These are phyloP conservation scores for Hypoxylon sp. DNA, from an alignment of 2,329 filamentous ascomycete species.

Conservation along the genomic window DNA sequence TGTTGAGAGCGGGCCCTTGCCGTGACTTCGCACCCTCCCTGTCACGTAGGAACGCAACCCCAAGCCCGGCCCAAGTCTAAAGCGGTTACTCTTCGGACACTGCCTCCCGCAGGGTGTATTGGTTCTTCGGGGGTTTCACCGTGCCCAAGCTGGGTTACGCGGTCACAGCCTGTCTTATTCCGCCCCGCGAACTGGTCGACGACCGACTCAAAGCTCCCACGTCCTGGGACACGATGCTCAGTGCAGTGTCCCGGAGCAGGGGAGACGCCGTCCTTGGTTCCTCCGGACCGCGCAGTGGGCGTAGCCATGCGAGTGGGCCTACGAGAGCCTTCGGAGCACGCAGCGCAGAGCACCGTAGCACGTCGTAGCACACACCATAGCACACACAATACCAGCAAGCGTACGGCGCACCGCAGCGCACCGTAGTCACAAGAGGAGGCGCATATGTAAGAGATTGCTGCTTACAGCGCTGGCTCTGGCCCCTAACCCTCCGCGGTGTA, in stretches of 20 bases:
- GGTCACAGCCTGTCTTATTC: constrained; percentile 13
- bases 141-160: too few species aligned
- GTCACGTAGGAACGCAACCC: constrained; percentile 14
- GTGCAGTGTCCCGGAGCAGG: too few species aligned
- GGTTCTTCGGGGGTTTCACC: constrained; percentile 29
- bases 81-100: constrained; percentile 33
- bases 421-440: constrained; percentile 45
- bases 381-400: too few species aligned
- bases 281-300: constrained; percentile 8
- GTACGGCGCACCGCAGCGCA: constrained; percentile 47
- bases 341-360: too few species aligned
- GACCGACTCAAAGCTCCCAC: too few species aligned
- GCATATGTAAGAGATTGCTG: constrained; percentile 36
- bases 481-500: constrained; percentile 15
- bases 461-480: constrained; percentile 18
- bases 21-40: not conserved
- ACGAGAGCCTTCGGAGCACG: too few species aligned
- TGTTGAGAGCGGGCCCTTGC: not conserved
- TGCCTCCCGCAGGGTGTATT: constrained; percentile 40
- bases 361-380: too few species aligned
- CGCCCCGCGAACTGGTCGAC: too few species aligned
- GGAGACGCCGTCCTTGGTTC: not conserved
- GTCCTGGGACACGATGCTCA: too few species aligned
- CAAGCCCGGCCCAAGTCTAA: constrained; percentile 32
- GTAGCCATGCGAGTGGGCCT: constrained; percentile 33